These are phyloP conservation scores for Dactylellina drechsleri DNA, from an alignment of 2,329 filamentous ascomycete genomes.

Conservation along the genomic window DNA sequence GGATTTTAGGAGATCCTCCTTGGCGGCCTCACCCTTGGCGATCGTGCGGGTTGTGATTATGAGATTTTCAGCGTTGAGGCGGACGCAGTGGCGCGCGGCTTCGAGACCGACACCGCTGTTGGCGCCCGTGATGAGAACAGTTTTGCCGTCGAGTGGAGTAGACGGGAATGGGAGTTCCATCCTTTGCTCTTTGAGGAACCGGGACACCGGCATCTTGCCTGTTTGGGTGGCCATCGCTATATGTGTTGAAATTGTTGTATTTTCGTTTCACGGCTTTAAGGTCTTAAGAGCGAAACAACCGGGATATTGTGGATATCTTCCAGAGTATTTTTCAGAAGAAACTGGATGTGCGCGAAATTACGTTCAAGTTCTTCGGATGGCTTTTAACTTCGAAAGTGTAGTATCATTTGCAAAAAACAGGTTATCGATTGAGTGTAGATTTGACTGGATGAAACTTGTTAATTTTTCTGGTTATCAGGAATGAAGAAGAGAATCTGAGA, in stretches of 20 bases:
- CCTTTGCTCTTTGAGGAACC: conserved; percentile 41
- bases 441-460: too few relatives aligned
- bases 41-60: conserved; percentile 63
- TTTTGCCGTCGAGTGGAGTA: conserved; percentile 47
- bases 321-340: too few relatives aligned
- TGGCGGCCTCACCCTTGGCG: conserved; percentile 64
- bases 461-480: too few relatives aligned
- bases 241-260: conserved; percentile 27
- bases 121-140: conserved; percentile 64
- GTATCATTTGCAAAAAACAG: too few relatives aligned
- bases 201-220: conserved; percentile 24
- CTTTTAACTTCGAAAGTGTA: too few relatives aligned
- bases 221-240: conserved; percentile 37
- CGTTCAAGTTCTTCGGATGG: too few relatives aligned
- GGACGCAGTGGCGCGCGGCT: conserved; percentile 61
- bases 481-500: too few relatives aligned
- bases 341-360: too few relatives aligned
- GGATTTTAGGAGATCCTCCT: conserved; percentile 60
- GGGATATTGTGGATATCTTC: too few relatives aligned
- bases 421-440: too few relatives aligned
- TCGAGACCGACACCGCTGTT: conserved; percentile 64
- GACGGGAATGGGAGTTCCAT: conserved; percentile 20
- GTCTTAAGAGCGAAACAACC: too few relatives aligned
- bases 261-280: background rate
- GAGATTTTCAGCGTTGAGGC: conserved; percentile 61